These are phyloP conservation scores for Streptanthus diversifolius DNA, from an alignment of 345 rosid genomes.

Conservation along the genomic window DNA sequence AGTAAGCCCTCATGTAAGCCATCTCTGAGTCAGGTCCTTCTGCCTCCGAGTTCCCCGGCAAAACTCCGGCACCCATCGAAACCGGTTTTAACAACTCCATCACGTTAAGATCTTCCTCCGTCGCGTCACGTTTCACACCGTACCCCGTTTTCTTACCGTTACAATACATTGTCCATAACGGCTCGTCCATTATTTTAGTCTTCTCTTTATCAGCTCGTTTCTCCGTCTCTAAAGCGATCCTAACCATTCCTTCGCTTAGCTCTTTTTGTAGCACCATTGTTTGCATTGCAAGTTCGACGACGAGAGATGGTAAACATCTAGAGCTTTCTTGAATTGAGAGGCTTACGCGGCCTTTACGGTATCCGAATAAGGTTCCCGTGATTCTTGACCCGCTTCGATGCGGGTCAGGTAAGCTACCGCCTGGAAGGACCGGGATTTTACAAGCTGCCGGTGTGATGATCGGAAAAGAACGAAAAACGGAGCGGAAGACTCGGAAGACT, in stretches of 20 bases:
- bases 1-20: slow-evolving; percentile 76
- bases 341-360: slow-evolving; percentile 68
- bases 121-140: slow-evolving; percentile 61
- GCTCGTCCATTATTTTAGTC: slow-evolving; percentile 53
- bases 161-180: slow-evolving; percentile 75
- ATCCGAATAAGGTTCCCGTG: slow-evolving; percentile 71
- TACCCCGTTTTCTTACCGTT: slow-evolving; percentile 79
- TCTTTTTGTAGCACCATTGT: slow-evolving; percentile 59
- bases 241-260: slow-evolving; percentile 61
- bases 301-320: slow-evolving; percentile 55
- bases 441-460: slow-evolving; percentile 64
- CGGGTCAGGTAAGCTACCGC: slow-evolving; percentile 43
- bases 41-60: slow-evolving; percentile 58
- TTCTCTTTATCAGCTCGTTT: slow-evolving; percentile 54
- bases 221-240: slow-evolving; percentile 76
- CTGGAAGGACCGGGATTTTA: slow-evolving; percentile 47
- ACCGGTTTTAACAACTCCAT: slow-evolving; percentile 79
- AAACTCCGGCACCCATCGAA: slow-evolving; percentile 86
- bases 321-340: slow-evolving; percentile 67
- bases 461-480: slow-evolving; percentile 71
- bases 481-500: slow-evolving; percentile 60
- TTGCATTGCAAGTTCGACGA: slow-evolving; percentile 63
- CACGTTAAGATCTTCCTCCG: slow-evolving; percentile 61
- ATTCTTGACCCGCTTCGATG: slow-evolving; percentile 38
- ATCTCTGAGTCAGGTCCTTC: slow-evolving; percentile 73